Conservation (phyloP, 2,329 filamentous ascomycete genomes). For the Lojkania enalia region DNA sequence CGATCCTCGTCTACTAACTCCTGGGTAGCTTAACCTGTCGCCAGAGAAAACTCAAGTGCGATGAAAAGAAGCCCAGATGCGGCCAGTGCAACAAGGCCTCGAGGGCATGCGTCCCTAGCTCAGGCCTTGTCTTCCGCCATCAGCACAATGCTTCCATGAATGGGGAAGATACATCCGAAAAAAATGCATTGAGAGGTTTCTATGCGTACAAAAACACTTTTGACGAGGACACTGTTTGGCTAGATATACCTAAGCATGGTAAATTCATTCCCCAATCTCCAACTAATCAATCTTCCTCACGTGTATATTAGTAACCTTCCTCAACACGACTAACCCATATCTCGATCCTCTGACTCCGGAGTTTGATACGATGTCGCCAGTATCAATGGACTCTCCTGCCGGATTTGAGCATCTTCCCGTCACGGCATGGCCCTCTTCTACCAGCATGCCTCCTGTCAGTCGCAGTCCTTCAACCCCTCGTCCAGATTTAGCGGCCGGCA, state of each 20-base stretch:
- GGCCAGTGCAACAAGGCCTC: conserved; percentile 64
- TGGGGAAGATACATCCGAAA: conserved; percentile 48
- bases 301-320: conserved; percentile 57
- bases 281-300: conserved; percentile 13
- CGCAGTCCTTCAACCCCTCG: conserved; percentile 50
- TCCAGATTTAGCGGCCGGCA: conserved; percentile 58
- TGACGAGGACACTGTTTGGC: conserved; percentile 62
- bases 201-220: conserved; percentile 70
- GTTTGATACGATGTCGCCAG: conserved; percentile 35
- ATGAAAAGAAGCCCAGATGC: conserved; percentile 64
- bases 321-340: conserved; percentile 65
- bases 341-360: conserved; percentile 51
- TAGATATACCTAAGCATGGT: conserved; percentile 64
- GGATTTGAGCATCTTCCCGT: conserved; percentile 32
- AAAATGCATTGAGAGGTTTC: conserved; percentile 60
- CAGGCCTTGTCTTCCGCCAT: conserved; percentile 67
- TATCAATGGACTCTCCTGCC: conserved; percentile 37
- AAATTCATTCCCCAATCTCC: conserved; percentile 18
- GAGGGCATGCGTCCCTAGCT: conserved; percentile 63
- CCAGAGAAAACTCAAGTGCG: conserved; percentile 66
- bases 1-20: conserved; percentile 5
- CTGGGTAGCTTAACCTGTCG: conserved; percentile 55
- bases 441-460: conserved; percentile 28
- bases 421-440: conserved; percentile 33
- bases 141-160: conserved; percentile 73